Evolutionary conservation across 208 protist species (phyloP), one percentile per base, ranked within the genome.

Genomic region (Wallacemonas rigidus): DNA sequence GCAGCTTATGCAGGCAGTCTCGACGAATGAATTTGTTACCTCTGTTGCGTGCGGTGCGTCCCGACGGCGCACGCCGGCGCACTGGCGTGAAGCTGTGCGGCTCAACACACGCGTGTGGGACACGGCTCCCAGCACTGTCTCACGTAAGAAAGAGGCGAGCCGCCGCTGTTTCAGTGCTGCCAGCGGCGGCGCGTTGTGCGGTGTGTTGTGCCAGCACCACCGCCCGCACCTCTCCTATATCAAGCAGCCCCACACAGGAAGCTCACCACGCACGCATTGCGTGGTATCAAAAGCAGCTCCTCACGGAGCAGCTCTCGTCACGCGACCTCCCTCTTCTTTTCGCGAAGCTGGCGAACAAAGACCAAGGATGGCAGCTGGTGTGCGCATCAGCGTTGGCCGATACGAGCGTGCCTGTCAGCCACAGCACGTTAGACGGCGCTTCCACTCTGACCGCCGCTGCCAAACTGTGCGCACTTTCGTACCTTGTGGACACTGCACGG

Each of bases 161-260:
- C 26, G 26, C 26, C 26, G 26, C 26, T 26, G 26, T 26, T 26
- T 26, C 26, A 26, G 26, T 26, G 26, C 26, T 26, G 26, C 26
- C 26, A 26, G 26, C 26, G 26, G 26, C 26, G 26, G 26, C 26
- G 26, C 26, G 26, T 26, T 26, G 26, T 26, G 26, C 5, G 8
- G 9, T 67, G 14, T 63, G 56, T 14, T 3, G 41, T 5, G 61
- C 12, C 3, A 79, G 26, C 80, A 73, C 76, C 80, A n/a, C 74
- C 57, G 3, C 44, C 26, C 5, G 39, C 79, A 36, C 76, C 69
- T 39, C 72, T 48, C 6, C 12, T 12, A 7, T 45, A 14, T 38
- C 58, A 48, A 38, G 61, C 14, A 54, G 26, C 26, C 26, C 60
- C 71, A 17, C 50, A 45, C 11, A 35, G 2, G 43, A 9, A 6